Percentiles rank a stretch among this genome's conserved stretches.
Evolutionary conservation across 495 filamentous ascomycete genomes (phyloP).

Genomic region (Aspergillus panamensis): DNA sequence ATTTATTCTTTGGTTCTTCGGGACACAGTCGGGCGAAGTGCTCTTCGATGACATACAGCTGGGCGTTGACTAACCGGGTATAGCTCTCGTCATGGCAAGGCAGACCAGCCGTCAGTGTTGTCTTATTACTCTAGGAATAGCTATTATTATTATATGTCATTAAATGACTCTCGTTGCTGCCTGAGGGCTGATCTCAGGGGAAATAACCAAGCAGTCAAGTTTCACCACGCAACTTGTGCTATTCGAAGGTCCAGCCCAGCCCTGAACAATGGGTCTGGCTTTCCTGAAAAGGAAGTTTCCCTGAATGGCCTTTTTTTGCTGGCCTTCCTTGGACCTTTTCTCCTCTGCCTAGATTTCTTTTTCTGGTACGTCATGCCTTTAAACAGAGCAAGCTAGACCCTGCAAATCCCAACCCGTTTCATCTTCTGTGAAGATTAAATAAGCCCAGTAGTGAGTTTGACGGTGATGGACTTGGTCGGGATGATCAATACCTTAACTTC

Average conservation of each 20-base stretch:
- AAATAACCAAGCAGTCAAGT: not conserved
- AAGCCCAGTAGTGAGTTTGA: not conserved
- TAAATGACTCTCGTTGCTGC: not conserved
- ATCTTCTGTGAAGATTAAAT: constrained; percentile 7
- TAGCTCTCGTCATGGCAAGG: not conserved
- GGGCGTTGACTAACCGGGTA: not conserved
- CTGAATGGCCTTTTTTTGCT: not conserved
- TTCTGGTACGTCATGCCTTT: not conserved
- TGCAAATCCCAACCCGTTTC: constrained; percentile 10
- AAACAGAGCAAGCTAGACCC: constrained; percentile 13
- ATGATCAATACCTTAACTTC: constrained; percentile 2
- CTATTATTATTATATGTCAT: not conserved
- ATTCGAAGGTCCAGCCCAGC: too few species aligned
- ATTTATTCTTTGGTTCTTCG: constrained; percentile 7
- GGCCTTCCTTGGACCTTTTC: not conserved
- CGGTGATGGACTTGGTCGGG: constrained; percentile 5
- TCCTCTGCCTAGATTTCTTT: not conserved
- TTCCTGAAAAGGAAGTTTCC: not conserved
- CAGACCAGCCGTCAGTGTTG: not conserved
- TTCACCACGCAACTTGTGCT: too few species aligned
- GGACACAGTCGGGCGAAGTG: not conserved
- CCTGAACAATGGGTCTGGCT: not conserved
- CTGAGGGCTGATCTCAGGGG: not conserved
- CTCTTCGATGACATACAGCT: constrained; percentile 1
- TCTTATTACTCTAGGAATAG: not conserved